A percentile compares a stretch with the other conserved stretches of the same genome.
These are phyloP conservation scores for Cichorium intybus DNA, from an alignment of 140 eudicot genomes.

Conservation along the genomic window DNA sequence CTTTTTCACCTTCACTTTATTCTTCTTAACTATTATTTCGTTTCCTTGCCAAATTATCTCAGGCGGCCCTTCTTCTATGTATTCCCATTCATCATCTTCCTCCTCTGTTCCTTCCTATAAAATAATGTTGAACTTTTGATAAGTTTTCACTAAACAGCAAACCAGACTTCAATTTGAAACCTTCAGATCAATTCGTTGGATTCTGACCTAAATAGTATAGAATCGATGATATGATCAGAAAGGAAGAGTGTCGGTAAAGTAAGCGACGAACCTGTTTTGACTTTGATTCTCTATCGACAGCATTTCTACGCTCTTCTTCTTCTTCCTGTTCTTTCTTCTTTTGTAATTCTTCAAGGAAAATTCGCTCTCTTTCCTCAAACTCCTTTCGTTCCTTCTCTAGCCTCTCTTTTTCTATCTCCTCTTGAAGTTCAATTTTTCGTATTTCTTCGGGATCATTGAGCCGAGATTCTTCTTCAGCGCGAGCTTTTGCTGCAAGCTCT, in stretches of 20 bases:
- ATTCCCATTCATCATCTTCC: conserved; percentile 87
- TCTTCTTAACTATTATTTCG: conserved; percentile 95
- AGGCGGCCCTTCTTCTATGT: conserved; percentile 96
- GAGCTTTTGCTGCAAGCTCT: conserved; percentile 72
- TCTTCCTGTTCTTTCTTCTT: conserved; percentile 43
- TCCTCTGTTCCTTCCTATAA: conserved; percentile 48
- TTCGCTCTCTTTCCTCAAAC: conserved; percentile 83
- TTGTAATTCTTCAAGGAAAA: conserved; percentile 53
- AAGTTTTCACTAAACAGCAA: neutral
- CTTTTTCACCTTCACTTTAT: conserved; percentile 80
- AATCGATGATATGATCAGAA: neutral
- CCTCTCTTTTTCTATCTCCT: conserved; percentile 59
- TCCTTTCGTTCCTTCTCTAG: conserved; percentile 64
- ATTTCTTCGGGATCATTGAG: conserved; percentile 75
- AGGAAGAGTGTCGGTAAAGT: neutral
- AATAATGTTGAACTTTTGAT: neutral
- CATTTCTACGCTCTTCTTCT: conserved; percentile 43
- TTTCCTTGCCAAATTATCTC: conserved; percentile 99
- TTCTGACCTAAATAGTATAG: neutral
- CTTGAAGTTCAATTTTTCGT: conserved; percentile 50
- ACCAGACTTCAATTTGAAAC: neutral
- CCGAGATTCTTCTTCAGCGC: conserved; percentile 65
- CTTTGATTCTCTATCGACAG: conserved; percentile 33
- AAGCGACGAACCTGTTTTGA: conserved; percentile 33
- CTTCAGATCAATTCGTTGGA: neutral